Base-by-base conservation (phyloP, 345 rosid genomes). In the Lepidium aucheri region DNA sequence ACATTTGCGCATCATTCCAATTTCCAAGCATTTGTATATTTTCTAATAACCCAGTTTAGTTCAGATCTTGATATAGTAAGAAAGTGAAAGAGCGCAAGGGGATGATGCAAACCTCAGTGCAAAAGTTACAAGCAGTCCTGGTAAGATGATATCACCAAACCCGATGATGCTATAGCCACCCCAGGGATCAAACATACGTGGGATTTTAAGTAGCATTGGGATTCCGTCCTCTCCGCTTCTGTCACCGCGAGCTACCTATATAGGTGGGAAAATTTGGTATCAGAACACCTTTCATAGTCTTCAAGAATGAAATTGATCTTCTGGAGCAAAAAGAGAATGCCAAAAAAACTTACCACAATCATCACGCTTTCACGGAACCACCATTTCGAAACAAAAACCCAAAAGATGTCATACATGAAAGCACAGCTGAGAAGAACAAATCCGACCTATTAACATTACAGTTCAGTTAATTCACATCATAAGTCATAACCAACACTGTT, bases 151-250 rank as follows among this genome's bases (percentile, higher is more conserved):
- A 70, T 94, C 99, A 41, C 99, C 99, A 78, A 94, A 94, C 26
- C 99, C 97, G 60, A 94, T 94, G 70, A 94, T 84, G 65, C 99
- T 90, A 73, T 88, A 90, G 63, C 99, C 99, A 68, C 99, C 97
- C 99, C 99, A 94, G 54, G 99, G 97, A 78, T 94, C 99, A 83
- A 88, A 90, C 90, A 94, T 83, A 42, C 96, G 84, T 15, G 99
- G 99, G 51, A 94, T 88, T 82, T 94, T 94, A 70, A 94, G 61
- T 64, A 94, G 85, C 99, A 94, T 85, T 1, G 97, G 99, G 68
- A 94, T 90, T 6, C 99, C 96, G 73, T 90, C 97, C 70, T 90
- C 95, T 61, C 95, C 99, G 58, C 93, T 86, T 76, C 67, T 84
- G 77, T 90, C 99, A 50, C 99, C 99, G 63, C 97, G 97, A 61